Evolutionary conservation across 1,284 basidiomycete genomes (phyloP).

Genomic region (Sparassis latifolia): DNA sequence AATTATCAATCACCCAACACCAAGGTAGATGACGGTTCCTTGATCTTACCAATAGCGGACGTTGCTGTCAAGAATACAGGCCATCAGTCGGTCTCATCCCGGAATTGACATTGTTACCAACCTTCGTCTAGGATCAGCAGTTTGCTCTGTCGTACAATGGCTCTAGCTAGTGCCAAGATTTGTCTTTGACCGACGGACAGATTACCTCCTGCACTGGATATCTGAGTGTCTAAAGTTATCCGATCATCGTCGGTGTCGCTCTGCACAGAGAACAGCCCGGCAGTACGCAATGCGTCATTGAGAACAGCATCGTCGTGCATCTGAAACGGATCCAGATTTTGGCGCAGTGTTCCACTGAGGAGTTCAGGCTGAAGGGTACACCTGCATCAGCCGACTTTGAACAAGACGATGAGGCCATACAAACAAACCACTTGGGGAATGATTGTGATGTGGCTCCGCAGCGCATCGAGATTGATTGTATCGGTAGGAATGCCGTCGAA

Average conservation of each 20-base stretch:
- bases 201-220: constrained; percentile 58
- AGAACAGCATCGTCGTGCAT: constrained; percentile 63
- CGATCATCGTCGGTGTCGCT: constrained; percentile 42
- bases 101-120: not conserved
- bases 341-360: constrained; percentile 49
- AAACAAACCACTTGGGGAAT: constrained; percentile 31
- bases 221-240: constrained; percentile 47
- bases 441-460: constrained; percentile 41
- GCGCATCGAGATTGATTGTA: constrained; percentile 53
- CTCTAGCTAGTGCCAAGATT: constrained; percentile 53
- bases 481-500: constrained; percentile 28
- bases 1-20: not conserved
- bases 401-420: not conserved
- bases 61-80: constrained; percentile 23
- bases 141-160: constrained; percentile 54
- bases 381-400: too few relatives aligned
- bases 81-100: not conserved
- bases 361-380: constrained; percentile 50
- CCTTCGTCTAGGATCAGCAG: constrained; percentile 60
- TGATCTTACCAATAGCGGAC: constrained; percentile 28
- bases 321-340: constrained; percentile 69
- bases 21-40: not conserved
- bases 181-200: constrained; percentile 53
- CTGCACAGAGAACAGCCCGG: constrained; percentile 50
- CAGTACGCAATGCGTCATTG: constrained; percentile 47